Percentiles rank a stretch among this genome's conserved stretches.
Conservation (phyloP, 148 eudicot species). For the Arbutus unedo region DNA sequence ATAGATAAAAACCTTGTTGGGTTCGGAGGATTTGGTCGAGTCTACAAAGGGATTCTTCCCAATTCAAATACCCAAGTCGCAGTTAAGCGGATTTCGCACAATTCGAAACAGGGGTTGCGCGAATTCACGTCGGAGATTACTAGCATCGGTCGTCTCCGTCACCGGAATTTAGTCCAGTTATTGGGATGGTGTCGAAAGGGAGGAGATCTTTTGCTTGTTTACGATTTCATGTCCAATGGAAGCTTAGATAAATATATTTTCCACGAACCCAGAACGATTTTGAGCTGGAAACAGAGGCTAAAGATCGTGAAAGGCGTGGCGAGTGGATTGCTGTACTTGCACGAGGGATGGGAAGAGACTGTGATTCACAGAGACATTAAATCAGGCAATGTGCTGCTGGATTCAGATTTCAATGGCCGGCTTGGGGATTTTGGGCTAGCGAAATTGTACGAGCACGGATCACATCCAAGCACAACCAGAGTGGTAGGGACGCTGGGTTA, state of each 20-base stretch:
- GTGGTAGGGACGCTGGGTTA: constrained; percentile 65
- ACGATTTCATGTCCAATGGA: constrained; percentile 64
- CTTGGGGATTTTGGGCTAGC: constrained; percentile 67
- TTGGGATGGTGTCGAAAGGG: constrained; percentile 44
- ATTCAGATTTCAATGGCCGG: constrained; percentile 36
- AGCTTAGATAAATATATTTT: constrained; percentile 50
- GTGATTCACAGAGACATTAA: constrained; percentile 63
- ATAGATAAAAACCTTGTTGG: constrained; percentile 37
- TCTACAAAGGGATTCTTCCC: no score
- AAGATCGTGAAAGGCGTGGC: constrained; percentile 52
- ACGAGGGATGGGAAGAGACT: constrained; percentile 55
- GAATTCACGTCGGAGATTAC: no score
- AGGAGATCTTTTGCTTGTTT: constrained; percentile 50
- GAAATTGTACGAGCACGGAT: constrained; percentile 49
- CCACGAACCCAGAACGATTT: constrained; percentile 11
- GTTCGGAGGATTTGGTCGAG: no score
- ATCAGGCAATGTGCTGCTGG: constrained; percentile 29
- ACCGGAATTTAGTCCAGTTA: constrained; percentile 41
- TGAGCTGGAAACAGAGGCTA: constrained; percentile 48
- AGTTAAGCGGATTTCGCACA: no score
- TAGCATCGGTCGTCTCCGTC: constrained; percentile 42
- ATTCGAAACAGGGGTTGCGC: no score
- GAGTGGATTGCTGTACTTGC: constrained; percentile 41
- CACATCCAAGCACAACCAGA: constrained; percentile 42
- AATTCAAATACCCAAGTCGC: no score